Base-by-base conservation (phyloP, 495 filamentous ascomycete genomes). In the Hypoxylon subgilvum region DNA sequence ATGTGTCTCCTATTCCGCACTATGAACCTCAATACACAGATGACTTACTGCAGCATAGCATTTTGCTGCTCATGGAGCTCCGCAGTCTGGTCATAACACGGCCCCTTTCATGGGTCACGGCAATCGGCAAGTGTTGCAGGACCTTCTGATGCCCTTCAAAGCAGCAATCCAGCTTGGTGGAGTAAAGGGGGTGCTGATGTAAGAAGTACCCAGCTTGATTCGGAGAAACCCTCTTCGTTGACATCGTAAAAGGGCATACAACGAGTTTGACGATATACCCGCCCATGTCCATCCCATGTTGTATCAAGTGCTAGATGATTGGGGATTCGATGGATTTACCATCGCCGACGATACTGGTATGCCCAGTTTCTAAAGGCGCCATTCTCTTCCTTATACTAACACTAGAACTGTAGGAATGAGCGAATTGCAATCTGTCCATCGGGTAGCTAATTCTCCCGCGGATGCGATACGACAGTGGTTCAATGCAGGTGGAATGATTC, bases 321-420 rank as follows among this genome's bases (percentile, higher is more conserved):
- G 70, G 72, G 70, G 66, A 0, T 76, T 75, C 52, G 72, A 74
- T 47, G 69, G 73, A 3, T 70, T 75, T 63, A 54, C 72, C 30
- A 74, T 69, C 14, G 74, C 69, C 10, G 71, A 76, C 36, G 70
- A 78, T 58, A 74, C 70, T n/a, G 73, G 73, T 62, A 67, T 32
- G 21, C 10, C 21, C 14, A 38, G 31, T 16, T 9, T 17, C 10
- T 35, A 22, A 12, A 9, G 28, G 1, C 22, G 12, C 9, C 8
- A 14, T 35, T 13, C 27, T 22, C 1, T 25, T 7, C 1, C 3
- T n/a, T 14, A 8, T 40, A 7, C 36, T 57, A 47, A 65, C 48
- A 2, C 28, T 12, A 40, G n/a, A n/a, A n/a, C n/a, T 45, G 32
- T 38, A 66, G 60, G 65, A 19, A 69, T 69, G 70, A 42, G 41